Evolutionary conservation across 2,329 filamentous ascomycete species (phyloP).

Genomic region (Scorias spongiosa): DNA sequence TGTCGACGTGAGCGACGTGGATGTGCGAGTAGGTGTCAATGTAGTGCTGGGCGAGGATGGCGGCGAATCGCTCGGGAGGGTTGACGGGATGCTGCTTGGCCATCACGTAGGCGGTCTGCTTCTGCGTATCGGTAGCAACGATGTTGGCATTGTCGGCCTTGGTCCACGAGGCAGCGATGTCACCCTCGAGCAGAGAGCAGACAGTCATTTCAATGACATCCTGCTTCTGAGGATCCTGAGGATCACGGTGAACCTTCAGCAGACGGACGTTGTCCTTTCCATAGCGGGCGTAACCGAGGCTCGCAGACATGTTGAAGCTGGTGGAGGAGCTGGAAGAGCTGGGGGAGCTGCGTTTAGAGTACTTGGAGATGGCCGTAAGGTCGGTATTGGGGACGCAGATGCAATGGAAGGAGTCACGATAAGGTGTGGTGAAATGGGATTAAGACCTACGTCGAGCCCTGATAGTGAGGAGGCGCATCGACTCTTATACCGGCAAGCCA

Average conservation of each 20-base stretch:
- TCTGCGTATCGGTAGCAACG: constrained; percentile 94
- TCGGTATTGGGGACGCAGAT: too few relatives aligned
- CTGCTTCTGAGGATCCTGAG: constrained; percentile 54
- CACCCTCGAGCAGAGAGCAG: constrained; percentile 79
- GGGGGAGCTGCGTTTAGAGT: too few relatives aligned
- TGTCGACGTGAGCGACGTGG: constrained; percentile 62
- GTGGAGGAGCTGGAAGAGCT: too few relatives aligned
- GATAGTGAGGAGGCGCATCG: too few relatives aligned
- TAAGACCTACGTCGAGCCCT: too few relatives aligned
- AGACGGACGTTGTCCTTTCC: constrained; percentile 98
- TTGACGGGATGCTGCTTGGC: constrained; percentile 87
- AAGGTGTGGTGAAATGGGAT: too few relatives aligned
- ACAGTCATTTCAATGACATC: constrained; percentile 91
- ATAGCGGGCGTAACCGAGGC: constrained; percentile 50
- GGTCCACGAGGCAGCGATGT: constrained; percentile 82
- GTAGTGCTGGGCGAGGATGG: constrained; percentile 77
- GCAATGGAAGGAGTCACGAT: too few relatives aligned
- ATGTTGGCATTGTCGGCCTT: constrained; percentile 85
- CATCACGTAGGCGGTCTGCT: constrained; percentile 81
- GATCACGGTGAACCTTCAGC: constrained; percentile 80
- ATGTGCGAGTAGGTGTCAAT: constrained; percentile 80
- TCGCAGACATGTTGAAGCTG: constrained; percentile 24
- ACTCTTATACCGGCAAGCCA: too few relatives aligned
- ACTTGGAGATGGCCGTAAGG: too few relatives aligned
- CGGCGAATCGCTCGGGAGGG: constrained; percentile 82